Base-by-base conservation (phyloP, 768 basidiomycete species). In the Boletellus sp. region DNA sequence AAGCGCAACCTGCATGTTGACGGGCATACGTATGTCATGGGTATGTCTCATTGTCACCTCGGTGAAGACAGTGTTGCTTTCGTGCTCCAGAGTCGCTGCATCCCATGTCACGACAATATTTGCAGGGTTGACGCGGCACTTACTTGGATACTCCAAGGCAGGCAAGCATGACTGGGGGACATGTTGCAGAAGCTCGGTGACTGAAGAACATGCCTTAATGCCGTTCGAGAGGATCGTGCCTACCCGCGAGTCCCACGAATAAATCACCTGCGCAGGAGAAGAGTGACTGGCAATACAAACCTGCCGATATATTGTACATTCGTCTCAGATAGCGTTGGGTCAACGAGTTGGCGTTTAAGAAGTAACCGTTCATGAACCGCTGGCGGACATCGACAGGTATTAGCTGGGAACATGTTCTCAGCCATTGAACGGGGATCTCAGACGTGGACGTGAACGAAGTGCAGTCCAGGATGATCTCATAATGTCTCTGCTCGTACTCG, bases 391-490 rank as follows among this genome's bases (percentile, higher is more conserved):
- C 88, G 22, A 66, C 63, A 6, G 91, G 89, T 47, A 87, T 79
- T 17, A 89, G 71, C 62, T 91, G 87, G 12, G 83, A 78, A 51
- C 86, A 84, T 47, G 81, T 85, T 65, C 86, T 89, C 40, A 92
- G 62, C 86, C 87, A 90, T 53, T 87, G 85, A 9, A 88, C 70
- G 0, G 92, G 91, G 8, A 92, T 72, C 66, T 92, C 88, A 0
- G 89, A 88, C 10, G 78, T 76, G 2, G 84, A 74, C 3, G 81
- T 76, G 63, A 93, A 92, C 9, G 77, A 78, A 32, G 90, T 92
- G 68, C 85, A 91, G 57, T 94, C 91, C 28, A 93, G 62, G 54
- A 94, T 78, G 42, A 94, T 70, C 41, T 91, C 87, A 61, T 85
- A 89, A 4, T 62, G 51, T 24, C 76, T 76, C 39, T 75, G 68